Evolutionary conservation across 2,329 filamentous ascomycete genomes (phyloP).

Genomic region (Purpureocillium lavendulum): DNA sequence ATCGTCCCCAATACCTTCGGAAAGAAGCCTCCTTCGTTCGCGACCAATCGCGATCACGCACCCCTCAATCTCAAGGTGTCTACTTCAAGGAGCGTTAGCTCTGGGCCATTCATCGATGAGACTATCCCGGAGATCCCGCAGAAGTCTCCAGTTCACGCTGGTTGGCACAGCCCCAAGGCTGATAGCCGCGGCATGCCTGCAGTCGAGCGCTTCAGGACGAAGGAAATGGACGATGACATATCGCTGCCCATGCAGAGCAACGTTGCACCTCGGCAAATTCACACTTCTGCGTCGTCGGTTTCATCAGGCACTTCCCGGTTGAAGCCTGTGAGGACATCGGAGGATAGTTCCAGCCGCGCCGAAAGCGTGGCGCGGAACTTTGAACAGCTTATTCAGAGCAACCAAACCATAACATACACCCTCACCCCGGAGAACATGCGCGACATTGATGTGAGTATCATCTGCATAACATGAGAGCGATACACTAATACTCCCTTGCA

Average conservation of each 20-base stretch:
- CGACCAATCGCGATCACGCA: constrained; percentile 3
- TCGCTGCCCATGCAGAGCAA: constrained; percentile 12
- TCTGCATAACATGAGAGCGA: background rate
- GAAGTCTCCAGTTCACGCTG: constrained; percentile 17
- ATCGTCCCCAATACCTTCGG: background rate
- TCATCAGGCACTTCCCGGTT: constrained; percentile 42
- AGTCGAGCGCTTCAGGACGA: constrained; percentile 25
- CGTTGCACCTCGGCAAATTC: constrained; percentile 25
- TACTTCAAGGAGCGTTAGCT: constrained; percentile 19
- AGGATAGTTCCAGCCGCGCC: constrained; percentile 43
- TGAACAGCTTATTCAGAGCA: constrained; percentile 73
- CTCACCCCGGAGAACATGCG: constrained; percentile 74
- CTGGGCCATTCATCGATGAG: constrained; percentile 23
- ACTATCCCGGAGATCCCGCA: constrained; percentile 21
- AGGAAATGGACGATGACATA: constrained; percentile 26
- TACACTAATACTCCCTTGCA: constrained; percentile 14
- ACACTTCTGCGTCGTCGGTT: constrained; percentile 42
- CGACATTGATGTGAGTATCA: constrained; percentile 56
- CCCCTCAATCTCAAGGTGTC: constrained; percentile 24
- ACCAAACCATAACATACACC: constrained; percentile 76
- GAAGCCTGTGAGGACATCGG: constrained; percentile 47
- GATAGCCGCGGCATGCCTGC: constrained; percentile 29
- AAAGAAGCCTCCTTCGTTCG: background rate
- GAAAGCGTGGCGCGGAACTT: constrained; percentile 61
- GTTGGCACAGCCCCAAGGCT: constrained; percentile 14